A percentile compares a stretch with the other conserved stretches of the same genome.
Evolutionary conservation across 2,329 filamentous ascomycete genomes (phyloP).

Genomic region (Parafenestella ontariensis): DNA sequence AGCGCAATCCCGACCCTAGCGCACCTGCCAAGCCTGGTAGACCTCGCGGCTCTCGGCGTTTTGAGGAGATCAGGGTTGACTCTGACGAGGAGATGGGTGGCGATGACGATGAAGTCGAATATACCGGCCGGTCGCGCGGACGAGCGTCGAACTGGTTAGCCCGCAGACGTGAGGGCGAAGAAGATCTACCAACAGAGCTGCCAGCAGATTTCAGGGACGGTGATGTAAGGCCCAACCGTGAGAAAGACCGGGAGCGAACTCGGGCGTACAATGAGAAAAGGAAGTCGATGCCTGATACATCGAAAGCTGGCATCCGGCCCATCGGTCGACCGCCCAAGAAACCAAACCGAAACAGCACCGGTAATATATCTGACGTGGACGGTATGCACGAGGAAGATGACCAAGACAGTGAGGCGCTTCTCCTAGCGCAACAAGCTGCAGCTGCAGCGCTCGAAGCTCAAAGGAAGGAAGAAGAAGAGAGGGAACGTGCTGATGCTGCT

Average conservation of each 20-base stretch:
- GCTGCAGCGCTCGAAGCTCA: conserved; percentile 34
- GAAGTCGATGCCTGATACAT: conserved; percentile 33
- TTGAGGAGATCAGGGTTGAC: conserved; percentile 56
- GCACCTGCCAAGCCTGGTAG: conserved; percentile 33
- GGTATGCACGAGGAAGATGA: conserved; percentile 43
- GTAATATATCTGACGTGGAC: conserved; percentile 35
- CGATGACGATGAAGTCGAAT: conserved; percentile 22
- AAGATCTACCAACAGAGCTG: conserved; percentile 53
- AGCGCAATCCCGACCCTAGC: conserved; percentile 31
- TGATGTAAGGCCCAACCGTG: conserved; percentile 34
- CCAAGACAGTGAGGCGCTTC: conserved; percentile 24
- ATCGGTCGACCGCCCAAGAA: conserved; percentile 30
- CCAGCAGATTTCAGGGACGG: conserved; percentile 52
- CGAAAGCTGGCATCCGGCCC: conserved; percentile 35
- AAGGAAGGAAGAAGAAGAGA: conserved; percentile 29
- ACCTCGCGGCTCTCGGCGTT: conserved; percentile 36
- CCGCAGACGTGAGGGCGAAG: conserved; percentile 50
- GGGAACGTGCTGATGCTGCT: conserved; percentile 24
- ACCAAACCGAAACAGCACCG: conserved; percentile 33
- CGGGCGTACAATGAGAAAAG: conserved; percentile 31
- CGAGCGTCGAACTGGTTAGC: conserved; percentile 52
- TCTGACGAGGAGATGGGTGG: conserved; percentile 52
- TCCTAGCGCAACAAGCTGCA: conserved; percentile 37
- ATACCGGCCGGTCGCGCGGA: conserved; percentile 24
- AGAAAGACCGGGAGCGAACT: conserved; percentile 32